Conservation (phyloP, 495 filamentous ascomycete species). For the Neurospora africana region DNA sequence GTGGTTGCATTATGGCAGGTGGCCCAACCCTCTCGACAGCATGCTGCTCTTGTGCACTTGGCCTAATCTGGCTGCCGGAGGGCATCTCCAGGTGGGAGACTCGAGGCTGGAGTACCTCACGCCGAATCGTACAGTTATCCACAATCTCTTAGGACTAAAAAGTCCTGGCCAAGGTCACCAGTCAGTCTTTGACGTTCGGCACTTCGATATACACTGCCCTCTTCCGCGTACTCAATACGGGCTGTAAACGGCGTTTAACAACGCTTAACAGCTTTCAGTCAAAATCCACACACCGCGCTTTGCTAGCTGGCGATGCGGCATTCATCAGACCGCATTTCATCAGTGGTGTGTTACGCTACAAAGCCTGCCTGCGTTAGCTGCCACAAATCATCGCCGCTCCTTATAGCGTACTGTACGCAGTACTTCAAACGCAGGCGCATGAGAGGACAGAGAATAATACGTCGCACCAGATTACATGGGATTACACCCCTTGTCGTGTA, state of each 20-base stretch:
- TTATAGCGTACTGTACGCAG: slow-evolving; percentile 1
- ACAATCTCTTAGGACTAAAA: background rate
- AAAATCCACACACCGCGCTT: background rate
- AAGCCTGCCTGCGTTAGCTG: background rate
- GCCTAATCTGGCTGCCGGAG: background rate
- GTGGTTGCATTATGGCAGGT: background rate
- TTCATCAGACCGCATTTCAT: background rate
- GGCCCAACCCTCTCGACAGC: background rate
- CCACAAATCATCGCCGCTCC: background rate
- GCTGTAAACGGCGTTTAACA: background rate
- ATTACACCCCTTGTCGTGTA: slow-evolving; percentile 22
- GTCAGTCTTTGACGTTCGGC: background rate
- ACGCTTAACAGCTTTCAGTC: background rate
- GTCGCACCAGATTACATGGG: slow-evolving; percentile 28
- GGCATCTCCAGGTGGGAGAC: background rate
- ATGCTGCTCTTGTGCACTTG: background rate
- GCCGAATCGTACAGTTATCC: background rate
- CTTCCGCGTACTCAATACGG: background rate
- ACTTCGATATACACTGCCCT: background rate
- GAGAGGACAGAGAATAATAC: background rate
- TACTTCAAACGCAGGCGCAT: background rate
- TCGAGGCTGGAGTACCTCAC: background rate
- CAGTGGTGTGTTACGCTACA: background rate
- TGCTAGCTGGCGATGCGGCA: background rate
- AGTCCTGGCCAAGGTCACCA: background rate